A percentile compares a stretch with the other conserved stretches of the same genome.
These are phyloP conservation scores for Polygonum maritimum DNA, from an alignment of 148 eudicot species.

Conservation along the genomic window DNA sequence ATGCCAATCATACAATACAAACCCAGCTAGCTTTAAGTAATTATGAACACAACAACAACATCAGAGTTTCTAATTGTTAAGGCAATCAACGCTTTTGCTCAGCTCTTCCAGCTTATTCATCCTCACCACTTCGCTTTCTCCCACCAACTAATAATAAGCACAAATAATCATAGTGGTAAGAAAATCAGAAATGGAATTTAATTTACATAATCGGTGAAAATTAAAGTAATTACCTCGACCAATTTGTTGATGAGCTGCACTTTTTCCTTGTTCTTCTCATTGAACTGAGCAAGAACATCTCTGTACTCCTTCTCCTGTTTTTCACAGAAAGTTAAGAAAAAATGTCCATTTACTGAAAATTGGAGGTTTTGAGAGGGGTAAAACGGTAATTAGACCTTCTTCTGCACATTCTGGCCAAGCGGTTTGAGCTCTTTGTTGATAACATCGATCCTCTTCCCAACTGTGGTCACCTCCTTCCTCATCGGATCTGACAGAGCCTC, in stretches of 20 bases:
- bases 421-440: constrained; percentile 88
- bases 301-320: constrained; percentile 76
- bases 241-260: constrained; percentile 72
- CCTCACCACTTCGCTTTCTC: constrained; percentile 81
- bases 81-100: constrained; percentile 74
- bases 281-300: constrained; percentile 79
- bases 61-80: constrained; percentile 9
- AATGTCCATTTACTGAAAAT: not conserved
- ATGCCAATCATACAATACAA: not conserved
- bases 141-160: constrained; percentile 45
- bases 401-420: constrained; percentile 68
- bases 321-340: not conserved
- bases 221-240: constrained; percentile 51
- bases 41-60: not conserved
- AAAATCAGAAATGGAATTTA: no score
- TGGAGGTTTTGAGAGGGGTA: not conserved
- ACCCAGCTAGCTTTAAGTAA: not conserved
- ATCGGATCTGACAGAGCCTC: constrained; percentile 72
- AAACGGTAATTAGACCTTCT: constrained; percentile 49
- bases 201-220: no score
- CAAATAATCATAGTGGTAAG: not conserved
- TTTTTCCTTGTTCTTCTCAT: constrained; percentile 91
- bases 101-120: constrained; percentile 84
- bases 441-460: constrained; percentile 79
- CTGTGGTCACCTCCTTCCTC: constrained; percentile 74